phyloP scores from a whole-genome alignment of 371 early-diverging fungal species.

The Circinella umbellata region DNA sequence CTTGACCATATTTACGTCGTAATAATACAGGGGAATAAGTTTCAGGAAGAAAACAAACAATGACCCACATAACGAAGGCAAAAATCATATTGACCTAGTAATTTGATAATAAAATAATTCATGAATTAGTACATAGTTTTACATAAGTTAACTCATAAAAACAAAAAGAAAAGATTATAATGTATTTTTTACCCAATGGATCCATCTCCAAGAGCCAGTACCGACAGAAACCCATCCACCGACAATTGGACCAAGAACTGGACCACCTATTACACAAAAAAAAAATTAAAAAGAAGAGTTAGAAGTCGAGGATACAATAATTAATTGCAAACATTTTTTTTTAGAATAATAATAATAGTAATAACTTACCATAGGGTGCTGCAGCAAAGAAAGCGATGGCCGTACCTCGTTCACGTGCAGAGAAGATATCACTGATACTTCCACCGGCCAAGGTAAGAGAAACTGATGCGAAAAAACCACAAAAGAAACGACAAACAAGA shows the following conservation, averaged over 20 bases:
- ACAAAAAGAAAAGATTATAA: not conserved
- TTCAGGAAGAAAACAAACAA: constrained; percentile 43
- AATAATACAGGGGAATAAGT: constrained; percentile 47
- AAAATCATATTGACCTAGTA: constrained; percentile 45
- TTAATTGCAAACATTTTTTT: no score
- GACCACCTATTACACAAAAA: constrained; percentile 19
- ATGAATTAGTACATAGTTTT: no score
- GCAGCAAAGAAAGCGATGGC: constrained; percentile 56
- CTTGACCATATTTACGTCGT: constrained; percentile 27
- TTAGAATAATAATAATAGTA: no score
- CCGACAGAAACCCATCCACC: constrained; percentile 52
- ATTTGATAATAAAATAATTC: not conserved
- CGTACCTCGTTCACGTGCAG: constrained; percentile 37
- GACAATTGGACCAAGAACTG: constrained; percentile 50
- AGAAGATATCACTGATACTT: constrained; percentile 45
- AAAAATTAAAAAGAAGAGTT: no score
- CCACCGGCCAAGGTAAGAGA: constrained; percentile 48
- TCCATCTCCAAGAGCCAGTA: constrained; percentile 49
- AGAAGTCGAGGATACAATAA: no score
- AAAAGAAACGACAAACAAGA: constrained; percentile 48
- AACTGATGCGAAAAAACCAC: constrained; percentile 46
- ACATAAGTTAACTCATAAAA: not conserved
- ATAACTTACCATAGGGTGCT: constrained; percentile 38
- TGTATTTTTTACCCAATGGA: constrained; percentile 43
- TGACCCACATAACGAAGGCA: constrained; percentile 43